phyloP scores from a whole-genome alignment of 164 flowering plant genomes.

The Hamamelis virginiana region DNA sequence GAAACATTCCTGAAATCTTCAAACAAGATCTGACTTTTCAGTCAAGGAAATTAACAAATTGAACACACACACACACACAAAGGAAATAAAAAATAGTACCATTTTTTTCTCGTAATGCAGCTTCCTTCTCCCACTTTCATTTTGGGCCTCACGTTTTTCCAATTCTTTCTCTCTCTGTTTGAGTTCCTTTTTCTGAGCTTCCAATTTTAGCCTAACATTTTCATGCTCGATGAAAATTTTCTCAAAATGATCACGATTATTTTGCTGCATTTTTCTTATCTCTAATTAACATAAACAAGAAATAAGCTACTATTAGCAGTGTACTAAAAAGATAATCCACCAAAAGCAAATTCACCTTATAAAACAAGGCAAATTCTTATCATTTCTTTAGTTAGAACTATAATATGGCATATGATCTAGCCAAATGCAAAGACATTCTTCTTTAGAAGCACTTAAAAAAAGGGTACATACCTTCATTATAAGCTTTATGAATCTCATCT shows the following conservation, averaged over 20 bases:
- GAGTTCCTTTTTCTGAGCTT: slow-evolving; percentile 45
- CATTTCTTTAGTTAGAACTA: too few species aligned
- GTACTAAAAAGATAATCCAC: neutral
- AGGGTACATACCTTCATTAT: slow-evolving; percentile 34
- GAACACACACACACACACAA: too few species aligned
- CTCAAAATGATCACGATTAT: slow-evolving; percentile 34
- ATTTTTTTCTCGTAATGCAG: slow-evolving; percentile 45
- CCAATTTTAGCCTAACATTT: slow-evolving; percentile 33
- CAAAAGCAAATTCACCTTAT: too few species aligned
- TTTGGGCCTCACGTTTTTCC: slow-evolving; percentile 48
- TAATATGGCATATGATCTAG: too few species aligned
- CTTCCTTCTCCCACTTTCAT: slow-evolving; percentile 60
- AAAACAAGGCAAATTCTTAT: too few species aligned
- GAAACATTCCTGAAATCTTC: neutral
- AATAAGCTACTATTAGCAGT: neutral
- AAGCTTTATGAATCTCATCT: slow-evolving; percentile 26
- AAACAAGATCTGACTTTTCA: neutral
- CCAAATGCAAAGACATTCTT: too few species aligned
- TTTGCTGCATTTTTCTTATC: slow-evolving; percentile 43
- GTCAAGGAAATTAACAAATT: neutral
- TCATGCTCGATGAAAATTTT: slow-evolving; percentile 52
- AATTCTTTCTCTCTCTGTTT: slow-evolving; percentile 39
- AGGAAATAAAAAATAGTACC: slow-evolving; percentile 31
- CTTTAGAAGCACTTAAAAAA: neutral
- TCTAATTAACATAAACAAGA: slow-evolving; percentile 34